Conservation (phyloP, 768 basidiomycete species). For the Boletus reticuloceps region DNA sequence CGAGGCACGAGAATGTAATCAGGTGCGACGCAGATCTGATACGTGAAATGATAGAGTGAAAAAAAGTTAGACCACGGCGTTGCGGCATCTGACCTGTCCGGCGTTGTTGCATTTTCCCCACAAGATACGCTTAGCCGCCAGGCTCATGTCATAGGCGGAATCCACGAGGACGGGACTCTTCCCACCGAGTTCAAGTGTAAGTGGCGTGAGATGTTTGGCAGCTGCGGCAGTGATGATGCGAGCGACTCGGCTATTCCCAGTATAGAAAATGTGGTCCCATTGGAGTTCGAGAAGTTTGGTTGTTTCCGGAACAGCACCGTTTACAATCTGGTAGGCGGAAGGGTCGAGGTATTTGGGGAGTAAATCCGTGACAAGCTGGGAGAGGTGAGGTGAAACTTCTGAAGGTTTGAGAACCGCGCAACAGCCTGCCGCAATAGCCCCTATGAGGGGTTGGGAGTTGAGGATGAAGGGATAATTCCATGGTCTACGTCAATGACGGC, state of each 20-base stretch:
- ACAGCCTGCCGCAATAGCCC: conserved; percentile 75
- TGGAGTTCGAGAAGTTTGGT: conserved; percentile 31
- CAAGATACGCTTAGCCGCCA: conserved; percentile 62
- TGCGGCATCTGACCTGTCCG: conserved; percentile 47
- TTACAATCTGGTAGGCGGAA: conserved; percentile 50
- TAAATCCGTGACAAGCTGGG: conserved; percentile 50
- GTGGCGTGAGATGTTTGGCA: conserved; percentile 34
- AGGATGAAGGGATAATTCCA: conserved; percentile 68
- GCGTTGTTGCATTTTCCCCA: conserved; percentile 66
- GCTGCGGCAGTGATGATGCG: conserved; percentile 26
- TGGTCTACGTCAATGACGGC: conserved; percentile 37
- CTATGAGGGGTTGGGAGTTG: conserved; percentile 54
- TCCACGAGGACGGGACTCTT: conserved; percentile 49
- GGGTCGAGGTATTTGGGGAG: conserved; percentile 55
- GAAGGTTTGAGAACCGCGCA: conserved; percentile 67
- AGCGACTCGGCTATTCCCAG: conserved; percentile 31
- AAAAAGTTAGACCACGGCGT: neutral
- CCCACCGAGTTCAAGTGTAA: conserved; percentile 33
- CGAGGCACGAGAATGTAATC: conserved; percentile 46
- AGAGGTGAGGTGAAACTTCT: conserved; percentile 48
- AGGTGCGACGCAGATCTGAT: conserved; percentile 40
- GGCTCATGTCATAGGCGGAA: conserved; percentile 38
- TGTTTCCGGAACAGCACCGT: conserved; percentile 43
- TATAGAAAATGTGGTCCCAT: conserved; percentile 39
- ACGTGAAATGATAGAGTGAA: neutral